Base-by-base conservation (phyloP, 2,329 filamentous ascomycete genomes). In the Phialemoniopsis sp. region DNA sequence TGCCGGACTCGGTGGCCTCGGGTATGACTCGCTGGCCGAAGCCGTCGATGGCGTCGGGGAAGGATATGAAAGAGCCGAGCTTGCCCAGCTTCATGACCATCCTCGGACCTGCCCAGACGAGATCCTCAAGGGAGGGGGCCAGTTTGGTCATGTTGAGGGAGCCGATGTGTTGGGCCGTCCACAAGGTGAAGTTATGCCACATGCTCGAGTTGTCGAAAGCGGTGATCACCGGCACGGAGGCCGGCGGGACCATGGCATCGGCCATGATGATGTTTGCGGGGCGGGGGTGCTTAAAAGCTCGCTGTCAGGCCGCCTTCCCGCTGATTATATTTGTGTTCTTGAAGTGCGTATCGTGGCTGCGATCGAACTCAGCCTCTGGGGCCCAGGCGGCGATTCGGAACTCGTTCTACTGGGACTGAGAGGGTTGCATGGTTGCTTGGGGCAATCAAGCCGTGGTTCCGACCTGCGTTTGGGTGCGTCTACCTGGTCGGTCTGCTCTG, bases 61-160 rank as follows among this genome's bases (percentile, higher is more conserved):
- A 61, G 29, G 74, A 66, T 41, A 80, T 71, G 49, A 84, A 76
- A n/a, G 76, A 78, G 37, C 82, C 79, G 29, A 85, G 70, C 52
- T 76, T 80, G 38, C 82, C 79, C 31, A 85, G 70, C 57, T 78
- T 82, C 60, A 76, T 80, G 26, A 87, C 73, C 55, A 89, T 80
- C 42, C 85, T 74, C 36, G 85, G 85, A 4, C 85, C 76, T 14
- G 78, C 83, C 59, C 79, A 71, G 46, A 87, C 72, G 35, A 90
- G 65, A 52, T 88, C 83, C 57, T 78, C 80, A 14, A 86, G 63
- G 10, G 81, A 81, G 3, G 84, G 82, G 34, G 76, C 68, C 59
- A 78, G 74, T 48, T 72, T 72, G 32, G 77, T 73, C 43, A 78
- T 65, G 43, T 75, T 68, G 42, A 66, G 66, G 38, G 59, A 53